Evolutionary conservation across 2,329 filamentous ascomycete species (phyloP).

Genomic region (Penicillium brasilianum): DNA sequence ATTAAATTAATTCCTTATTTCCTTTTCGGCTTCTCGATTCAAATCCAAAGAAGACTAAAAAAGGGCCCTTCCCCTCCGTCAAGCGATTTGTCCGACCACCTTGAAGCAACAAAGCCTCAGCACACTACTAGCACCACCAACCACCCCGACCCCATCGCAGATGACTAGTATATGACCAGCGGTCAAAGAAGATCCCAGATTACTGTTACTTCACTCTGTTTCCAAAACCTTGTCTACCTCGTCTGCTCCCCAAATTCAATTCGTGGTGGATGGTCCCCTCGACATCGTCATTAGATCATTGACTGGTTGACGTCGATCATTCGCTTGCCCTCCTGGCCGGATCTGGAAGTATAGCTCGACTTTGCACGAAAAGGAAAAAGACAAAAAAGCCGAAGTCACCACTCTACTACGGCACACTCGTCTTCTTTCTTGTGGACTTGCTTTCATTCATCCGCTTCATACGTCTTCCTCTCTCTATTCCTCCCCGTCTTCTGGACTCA

Average conservation of each 20-base stretch:
- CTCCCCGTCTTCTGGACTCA: not conserved
- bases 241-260: slow-evolving; percentile 19
- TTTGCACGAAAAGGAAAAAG: not conserved
- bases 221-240: slow-evolving; percentile 6
- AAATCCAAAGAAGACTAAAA: slow-evolving; percentile 18
- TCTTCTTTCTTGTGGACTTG: not conserved
- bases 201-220: slow-evolving; percentile 9
- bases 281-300: slow-evolving; percentile 36
- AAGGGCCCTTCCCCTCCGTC: slow-evolving; percentile 17
- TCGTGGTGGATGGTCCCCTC: slow-evolving; percentile 9
- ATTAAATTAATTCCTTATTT: not conserved
- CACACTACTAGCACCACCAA: not conserved
- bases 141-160: not conserved
- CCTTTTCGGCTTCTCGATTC: slow-evolving; percentile 3
- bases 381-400: slow-evolving; percentile 9
- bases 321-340: slow-evolving; percentile 19
- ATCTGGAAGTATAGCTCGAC: slow-evolving; percentile 31
- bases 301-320: slow-evolving; percentile 35
- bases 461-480: not conserved
- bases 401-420: not conserved
- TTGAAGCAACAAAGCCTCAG: not conserved
- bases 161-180: slow-evolving; percentile 24
- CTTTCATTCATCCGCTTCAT: slow-evolving; percentile 8
- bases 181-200: not conserved
- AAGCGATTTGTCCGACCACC: not conserved